Conservation (phyloP, 805 yeast genomes). For the Candida nanaspora region DNA sequence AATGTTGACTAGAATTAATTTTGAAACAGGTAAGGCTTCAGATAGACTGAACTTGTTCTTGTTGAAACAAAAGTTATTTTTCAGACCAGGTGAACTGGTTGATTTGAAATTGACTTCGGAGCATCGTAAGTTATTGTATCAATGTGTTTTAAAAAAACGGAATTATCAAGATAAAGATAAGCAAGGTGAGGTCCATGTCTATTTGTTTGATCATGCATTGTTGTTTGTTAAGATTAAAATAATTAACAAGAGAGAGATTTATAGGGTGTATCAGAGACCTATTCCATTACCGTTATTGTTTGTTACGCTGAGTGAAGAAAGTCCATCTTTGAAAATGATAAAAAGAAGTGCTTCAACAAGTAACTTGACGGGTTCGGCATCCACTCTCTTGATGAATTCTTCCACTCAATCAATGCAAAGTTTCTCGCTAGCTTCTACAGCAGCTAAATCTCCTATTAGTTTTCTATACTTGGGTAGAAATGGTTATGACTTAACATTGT, state of each 20-base stretch:
- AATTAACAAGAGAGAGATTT: slow-evolving; percentile 84
- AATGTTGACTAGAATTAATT: slow-evolving; percentile 70
- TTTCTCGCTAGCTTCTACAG: slow-evolving; percentile 16
- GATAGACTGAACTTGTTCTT: slow-evolving; percentile 87
- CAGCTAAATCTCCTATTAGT: slow-evolving; percentile 39
- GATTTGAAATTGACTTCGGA: slow-evolving; percentile 82
- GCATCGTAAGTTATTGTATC: slow-evolving; percentile 70
- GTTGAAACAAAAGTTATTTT: slow-evolving; percentile 75
- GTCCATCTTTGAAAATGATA: slow-evolving; percentile 49
- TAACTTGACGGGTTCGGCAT: slow-evolving; percentile 21
- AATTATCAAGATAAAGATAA: slow-evolving; percentile 61
- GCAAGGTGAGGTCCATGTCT: slow-evolving; percentile 77
- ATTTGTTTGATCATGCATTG: slow-evolving; percentile 81
- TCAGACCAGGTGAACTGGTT: slow-evolving; percentile 75
- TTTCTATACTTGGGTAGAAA: slow-evolving; percentile 46
- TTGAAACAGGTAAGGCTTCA: slow-evolving; percentile 88
- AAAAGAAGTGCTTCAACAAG: slow-evolving; percentile 33
- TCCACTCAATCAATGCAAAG: slow-evolving; percentile 8
- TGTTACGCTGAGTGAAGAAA: slow-evolving; percentile 71
- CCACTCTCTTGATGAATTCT: slow-evolving; percentile 20
- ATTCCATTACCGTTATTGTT: slow-evolving; percentile 73
- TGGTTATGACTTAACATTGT: slow-evolving; percentile 46
- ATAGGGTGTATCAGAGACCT: slow-evolving; percentile 85
- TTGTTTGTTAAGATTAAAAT: slow-evolving; percentile 79
- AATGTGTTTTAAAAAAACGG: slow-evolving; percentile 67